phyloP scores from a whole-genome alignment of 768 basidiomycete genomes.

The Lactifluus volemus region DNA sequence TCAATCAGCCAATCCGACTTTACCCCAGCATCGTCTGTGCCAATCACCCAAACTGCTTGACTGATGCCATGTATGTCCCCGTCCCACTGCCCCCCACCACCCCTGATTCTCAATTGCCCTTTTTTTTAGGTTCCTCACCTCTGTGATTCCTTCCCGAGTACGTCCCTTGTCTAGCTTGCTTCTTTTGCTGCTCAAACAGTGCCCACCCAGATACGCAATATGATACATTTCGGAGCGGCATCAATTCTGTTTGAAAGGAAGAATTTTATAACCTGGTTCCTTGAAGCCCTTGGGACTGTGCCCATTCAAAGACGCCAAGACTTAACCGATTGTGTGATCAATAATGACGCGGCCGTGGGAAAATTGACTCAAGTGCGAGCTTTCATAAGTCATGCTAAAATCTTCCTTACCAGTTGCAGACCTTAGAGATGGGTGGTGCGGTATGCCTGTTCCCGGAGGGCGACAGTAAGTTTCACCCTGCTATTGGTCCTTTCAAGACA shows the following conservation, averaged over 20 bases:
- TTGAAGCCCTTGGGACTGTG: conserved; percentile 83
- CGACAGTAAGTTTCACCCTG: conserved; percentile 74
- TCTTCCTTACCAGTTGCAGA: conserved; percentile 33
- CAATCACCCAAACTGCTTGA: conserved; percentile 82
- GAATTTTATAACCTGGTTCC: conserved; percentile 87
- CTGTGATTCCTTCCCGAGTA: conserved; percentile 63
- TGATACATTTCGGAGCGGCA: conserved; percentile 82
- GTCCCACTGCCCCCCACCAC: not conserved
- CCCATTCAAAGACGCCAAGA: conserved; percentile 77
- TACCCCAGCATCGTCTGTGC: conserved; percentile 69
- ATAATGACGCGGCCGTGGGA: conserved; percentile 65
- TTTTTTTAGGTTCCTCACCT: conserved; percentile 53
- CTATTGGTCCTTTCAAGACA: conserved; percentile 81
- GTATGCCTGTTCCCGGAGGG: conserved; percentile 85
- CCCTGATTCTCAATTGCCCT: not conserved
- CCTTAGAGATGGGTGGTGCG: conserved; percentile 66
- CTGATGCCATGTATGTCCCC: conserved; percentile 70
- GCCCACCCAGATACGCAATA: conserved; percentile 51
- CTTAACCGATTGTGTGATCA: conserved; percentile 39
- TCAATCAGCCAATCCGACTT: not conserved
- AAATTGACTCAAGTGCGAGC: conserved; percentile 52
- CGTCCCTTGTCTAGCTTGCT: conserved; percentile 15
- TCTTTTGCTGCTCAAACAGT: conserved; percentile 2
- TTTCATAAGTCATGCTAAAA: conserved; percentile 9
- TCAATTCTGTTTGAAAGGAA: conserved; percentile 74